These are phyloP conservation scores for Neolentinus lepideus DNA, from an alignment of 1,284 basidiomycete genomes.

Conservation along the genomic window DNA sequence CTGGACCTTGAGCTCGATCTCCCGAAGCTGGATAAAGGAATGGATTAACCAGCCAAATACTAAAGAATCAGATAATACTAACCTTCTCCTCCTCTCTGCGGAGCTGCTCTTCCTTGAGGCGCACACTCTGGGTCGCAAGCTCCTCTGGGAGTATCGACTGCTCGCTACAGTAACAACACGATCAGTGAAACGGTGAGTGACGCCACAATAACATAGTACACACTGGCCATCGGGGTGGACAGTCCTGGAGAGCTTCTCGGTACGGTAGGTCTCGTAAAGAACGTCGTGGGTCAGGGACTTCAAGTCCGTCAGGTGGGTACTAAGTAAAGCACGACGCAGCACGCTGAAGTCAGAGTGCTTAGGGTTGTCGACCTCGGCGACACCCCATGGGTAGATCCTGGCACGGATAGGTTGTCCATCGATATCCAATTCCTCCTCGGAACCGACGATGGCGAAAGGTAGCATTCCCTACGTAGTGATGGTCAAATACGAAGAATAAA, in stretches of 20 bases:
- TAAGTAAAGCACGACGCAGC: conserved; percentile 86
- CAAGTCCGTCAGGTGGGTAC: conserved; percentile 91
- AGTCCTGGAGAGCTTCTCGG: conserved; percentile 93
- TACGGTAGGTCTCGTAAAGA: conserved; percentile 94
- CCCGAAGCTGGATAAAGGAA: conserved; percentile 54
- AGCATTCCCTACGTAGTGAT: conserved; percentile 57
- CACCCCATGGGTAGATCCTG: conserved; percentile 95
- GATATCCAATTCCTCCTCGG: conserved; percentile 93
- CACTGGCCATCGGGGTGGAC: conserved; percentile 83
- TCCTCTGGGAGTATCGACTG: conserved; percentile 93
- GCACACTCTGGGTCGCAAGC: conserved; percentile 92
- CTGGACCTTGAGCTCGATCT: conserved; percentile 97
- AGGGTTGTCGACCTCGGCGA: conserved; percentile 98
- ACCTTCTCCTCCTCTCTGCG: conserved; percentile 96
- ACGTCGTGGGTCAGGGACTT: conserved; percentile 96
- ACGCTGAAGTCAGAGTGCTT: conserved; percentile 97
- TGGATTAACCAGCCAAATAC: background rate
- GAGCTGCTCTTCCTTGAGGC: conserved; percentile 98
- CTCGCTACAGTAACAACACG: conserved; percentile 41
- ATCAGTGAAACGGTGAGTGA: conserved; percentile 9
- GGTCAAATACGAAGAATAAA: background rate
- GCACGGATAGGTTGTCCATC: conserved; percentile 90
- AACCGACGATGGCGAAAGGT: conserved; percentile 97
- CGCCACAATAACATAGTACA: conserved; percentile 19
- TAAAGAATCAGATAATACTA: conserved; percentile 6